These are phyloP conservation scores for Whalleya microplaca DNA, from an alignment of 2,329 filamentous ascomycete genomes.

Conservation along the genomic window DNA sequence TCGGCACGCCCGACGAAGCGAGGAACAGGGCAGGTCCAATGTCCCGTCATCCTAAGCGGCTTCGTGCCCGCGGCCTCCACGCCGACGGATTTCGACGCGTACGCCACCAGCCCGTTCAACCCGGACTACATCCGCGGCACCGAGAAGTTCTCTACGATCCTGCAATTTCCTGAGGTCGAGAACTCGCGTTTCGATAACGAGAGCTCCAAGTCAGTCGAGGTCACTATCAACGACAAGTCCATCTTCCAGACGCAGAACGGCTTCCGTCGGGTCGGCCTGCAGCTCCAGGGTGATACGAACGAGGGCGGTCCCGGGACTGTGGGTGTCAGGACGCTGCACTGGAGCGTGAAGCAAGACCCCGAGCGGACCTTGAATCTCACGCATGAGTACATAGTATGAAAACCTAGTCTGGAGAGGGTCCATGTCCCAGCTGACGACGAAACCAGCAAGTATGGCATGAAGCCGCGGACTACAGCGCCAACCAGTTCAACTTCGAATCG, in stretches of 20 bases:
- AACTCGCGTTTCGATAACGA: slow-evolving; percentile 46
- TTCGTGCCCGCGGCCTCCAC: slow-evolving; percentile 29
- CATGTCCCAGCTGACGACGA: not conserved
- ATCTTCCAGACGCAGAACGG: slow-evolving; percentile 51
- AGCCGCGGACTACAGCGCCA: slow-evolving; percentile 34
- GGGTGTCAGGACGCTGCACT: slow-evolving; percentile 38
- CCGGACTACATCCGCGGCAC: slow-evolving; percentile 36
- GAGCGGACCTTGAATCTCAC: slow-evolving; percentile 36
- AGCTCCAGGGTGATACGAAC: slow-evolving; percentile 48
- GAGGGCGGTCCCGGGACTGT: slow-evolving; percentile 39
- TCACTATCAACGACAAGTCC: slow-evolving; percentile 48
- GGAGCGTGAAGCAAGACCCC: slow-evolving; percentile 37
- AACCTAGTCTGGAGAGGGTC: not conserved
- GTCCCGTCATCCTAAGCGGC: slow-evolving; percentile 34
- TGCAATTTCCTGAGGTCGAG: slow-evolving; percentile 33
- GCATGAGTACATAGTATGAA: slow-evolving; percentile 38
- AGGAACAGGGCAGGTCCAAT: slow-evolving; percentile 31
- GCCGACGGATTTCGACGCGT: slow-evolving; percentile 37
- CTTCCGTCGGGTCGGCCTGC: slow-evolving; percentile 50
- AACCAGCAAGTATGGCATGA: slow-evolving; percentile 40
- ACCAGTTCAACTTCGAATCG: slow-evolving; percentile 41
- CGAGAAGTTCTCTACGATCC: slow-evolving; percentile 34
- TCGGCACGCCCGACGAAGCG: slow-evolving; percentile 25
- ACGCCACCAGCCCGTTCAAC: slow-evolving; percentile 37
- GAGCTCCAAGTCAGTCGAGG: slow-evolving; percentile 44